phyloP scores from a whole-genome alignment of 2,329 filamentous ascomycete genomes.

The Aspergillus hiratsukae region DNA sequence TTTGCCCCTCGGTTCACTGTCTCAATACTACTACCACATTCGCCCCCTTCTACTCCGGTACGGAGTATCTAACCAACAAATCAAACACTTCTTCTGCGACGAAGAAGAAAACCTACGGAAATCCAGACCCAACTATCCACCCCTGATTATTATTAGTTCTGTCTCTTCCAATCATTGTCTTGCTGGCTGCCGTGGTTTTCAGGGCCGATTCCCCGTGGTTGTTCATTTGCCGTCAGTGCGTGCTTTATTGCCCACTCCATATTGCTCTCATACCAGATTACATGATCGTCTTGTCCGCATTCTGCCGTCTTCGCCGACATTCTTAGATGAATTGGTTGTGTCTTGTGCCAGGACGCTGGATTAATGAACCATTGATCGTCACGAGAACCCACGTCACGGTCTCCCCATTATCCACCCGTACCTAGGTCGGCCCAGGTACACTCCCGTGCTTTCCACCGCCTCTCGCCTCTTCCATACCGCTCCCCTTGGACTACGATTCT shows the following conservation, averaged over 20 bases:
- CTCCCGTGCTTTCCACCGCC: constrained; percentile 7
- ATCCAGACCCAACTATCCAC: background rate
- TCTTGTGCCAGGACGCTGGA: constrained; percentile 8
- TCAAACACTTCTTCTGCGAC: background rate
- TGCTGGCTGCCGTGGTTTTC: background rate
- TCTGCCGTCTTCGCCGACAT: constrained; percentile 14
- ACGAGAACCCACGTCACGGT: constrained; percentile 14
- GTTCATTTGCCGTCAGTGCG: background rate
- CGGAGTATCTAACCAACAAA: background rate
- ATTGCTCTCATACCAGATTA: constrained; percentile 1
- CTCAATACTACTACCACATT: background rate
- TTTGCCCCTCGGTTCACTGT: too few relatives aligned
- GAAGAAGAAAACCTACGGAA: background rate
- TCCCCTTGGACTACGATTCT: background rate
- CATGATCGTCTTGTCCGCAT: background rate
- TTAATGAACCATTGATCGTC: constrained; percentile 17
- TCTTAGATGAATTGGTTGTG: constrained; percentile 13
- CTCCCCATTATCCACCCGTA: constrained; percentile 2
- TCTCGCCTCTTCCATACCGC: constrained; percentile 6
- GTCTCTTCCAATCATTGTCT: background rate
- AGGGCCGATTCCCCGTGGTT: background rate
- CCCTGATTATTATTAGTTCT: background rate
- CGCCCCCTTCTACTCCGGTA: too few relatives aligned
- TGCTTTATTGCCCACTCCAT: background rate
- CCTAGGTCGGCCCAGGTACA: background rate